Evolutionary conservation across 495 filamentous ascomycete genomes (phyloP).

Genomic region (Pyronema omphalodes): DNA sequence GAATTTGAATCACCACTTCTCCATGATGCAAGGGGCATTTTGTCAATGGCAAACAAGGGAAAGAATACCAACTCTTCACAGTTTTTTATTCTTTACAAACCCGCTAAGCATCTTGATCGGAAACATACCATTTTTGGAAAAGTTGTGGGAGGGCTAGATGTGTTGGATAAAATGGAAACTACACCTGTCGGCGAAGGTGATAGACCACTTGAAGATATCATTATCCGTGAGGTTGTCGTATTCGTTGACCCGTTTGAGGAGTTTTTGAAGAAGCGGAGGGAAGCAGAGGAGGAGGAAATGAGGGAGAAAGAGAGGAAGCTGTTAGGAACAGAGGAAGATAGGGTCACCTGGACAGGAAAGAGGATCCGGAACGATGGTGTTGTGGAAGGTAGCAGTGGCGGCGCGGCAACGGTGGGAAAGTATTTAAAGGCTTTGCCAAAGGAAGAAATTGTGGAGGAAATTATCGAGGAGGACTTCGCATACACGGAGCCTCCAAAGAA

Average conservation of each 20-base stretch:
- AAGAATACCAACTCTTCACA: conserved; percentile 91
- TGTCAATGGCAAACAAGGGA: conserved; percentile 96
- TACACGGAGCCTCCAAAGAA: conserved; percentile 56
- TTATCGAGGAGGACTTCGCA: conserved; percentile 35
- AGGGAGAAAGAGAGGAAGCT: conserved; percentile 33
- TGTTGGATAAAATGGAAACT: conserved; percentile 53
- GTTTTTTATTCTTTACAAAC: conserved; percentile 85
- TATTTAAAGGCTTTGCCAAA: conserved; percentile 39
- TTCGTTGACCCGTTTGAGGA: conserved; percentile 94
- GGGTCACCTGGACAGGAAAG: conserved; percentile 84
- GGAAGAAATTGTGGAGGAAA: conserved; percentile 36
- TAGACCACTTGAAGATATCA: conserved; percentile 52
- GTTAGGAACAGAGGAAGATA: conserved; percentile 56
- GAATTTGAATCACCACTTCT: conserved; percentile 77
- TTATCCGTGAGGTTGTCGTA: conserved; percentile 65
- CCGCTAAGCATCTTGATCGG: conserved; percentile 63
- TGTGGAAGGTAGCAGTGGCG: conserved; percentile 29
- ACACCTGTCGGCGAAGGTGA: conserved; percentile 48
- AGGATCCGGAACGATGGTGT: conserved; percentile 43
- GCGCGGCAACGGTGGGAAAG: conserved; percentile 49
- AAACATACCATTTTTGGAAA: conserved; percentile 94
- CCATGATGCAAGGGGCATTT: conserved; percentile 57
- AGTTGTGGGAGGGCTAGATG: conserved; percentile 60
- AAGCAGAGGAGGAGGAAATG: conserved; percentile 31
- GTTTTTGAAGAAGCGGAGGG: conserved; percentile 47